Base-by-base conservation (phyloP, 2,329 filamentous ascomycete genomes). In the Atkinsonella hypoxylon region DNA sequence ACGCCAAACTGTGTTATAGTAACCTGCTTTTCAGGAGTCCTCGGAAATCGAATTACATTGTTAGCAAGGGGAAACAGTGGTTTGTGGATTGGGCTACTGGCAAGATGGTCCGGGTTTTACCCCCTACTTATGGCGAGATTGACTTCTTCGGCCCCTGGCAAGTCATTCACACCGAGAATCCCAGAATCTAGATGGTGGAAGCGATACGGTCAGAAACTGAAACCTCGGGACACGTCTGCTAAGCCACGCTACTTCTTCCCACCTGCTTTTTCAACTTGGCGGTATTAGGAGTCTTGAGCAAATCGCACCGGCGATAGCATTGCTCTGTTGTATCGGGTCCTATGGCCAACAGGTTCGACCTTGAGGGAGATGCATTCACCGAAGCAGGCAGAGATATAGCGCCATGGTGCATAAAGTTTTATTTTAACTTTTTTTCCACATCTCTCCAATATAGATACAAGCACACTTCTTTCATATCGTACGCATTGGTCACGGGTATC, bases 1-100 rank as follows among this genome's bases (percentile, higher is more conserved):
- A 81, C 53, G 78, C 78, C 48, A 78, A 77, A 61, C 68, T 79
- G 10, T 81, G 78, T 63, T 79, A 79, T 61, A 73, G 74, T n/a
- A 75, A 78, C 47, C 65, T 81, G 10, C 67, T 79, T 22, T 77
- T 76, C 61, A 70, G 74, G 51, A 76, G 73, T 52, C 78, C 78
- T 22, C 68, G 78, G 48, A 80, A 81, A 61, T 76, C 71, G 53
- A 77, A 78, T 58, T 77, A 76, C 56, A 72, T 81, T 51, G 72
- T 81, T 58, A 69, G 69, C 62, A 72, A 75, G 54, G 78, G 77
- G 41, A 78, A 76, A 60, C 70, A 76, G 58, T 81, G 77, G 76
- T 71, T 72, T 53, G 75, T 81, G 42, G 77, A 81, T 66, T 81
- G 78, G 78, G 64, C 64, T 13, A 79, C 76, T 15, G 78, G 78